Base-by-base conservation (phyloP, 768 basidiomycete species). In the Mycena galericulata region DNA sequence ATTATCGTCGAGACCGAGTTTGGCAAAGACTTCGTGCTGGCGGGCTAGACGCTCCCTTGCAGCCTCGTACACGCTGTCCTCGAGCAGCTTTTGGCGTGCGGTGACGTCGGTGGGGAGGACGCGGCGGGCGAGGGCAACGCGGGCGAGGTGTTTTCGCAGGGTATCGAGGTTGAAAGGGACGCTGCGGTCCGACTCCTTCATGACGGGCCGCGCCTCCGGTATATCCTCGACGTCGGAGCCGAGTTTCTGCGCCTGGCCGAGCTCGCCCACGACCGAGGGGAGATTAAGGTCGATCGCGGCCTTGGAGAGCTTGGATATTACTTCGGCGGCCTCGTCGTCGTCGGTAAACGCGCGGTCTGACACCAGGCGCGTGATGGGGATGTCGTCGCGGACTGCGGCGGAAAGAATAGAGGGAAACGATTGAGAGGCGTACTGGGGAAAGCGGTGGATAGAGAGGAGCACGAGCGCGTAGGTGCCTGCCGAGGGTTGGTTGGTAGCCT, bases 51-150 rank as follows among this genome's bases (percentile, higher is more conserved):
- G 89, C 72, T 90, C 87, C 3, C 88, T 84, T 0, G 95, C 95
- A 38, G 94, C 90, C 27, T 95, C 93, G 77, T 94, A 95, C 5
- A 92, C 94, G 3, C 94, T 93, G 47, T 91, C 88, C 78, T 97
- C 96, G 5, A 97, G 86, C 9, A 94, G 83, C 69, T 90, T 90
- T 77, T 97, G 95, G 2, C 95, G 92, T 1, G 88, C 83, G 18
- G 86, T 80, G n/a, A 90, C 77, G 71, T 95, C 92, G 62, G 90
- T 87, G 0, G 88, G 83, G 47, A 93, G 83, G 8, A 92, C 82
- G 3, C 86, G 84, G 38, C 90, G 88, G 2, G 91, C 88, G 59
- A 91, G 84, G 9, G 83, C 79, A n/a, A 92, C 84, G 66, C 88
- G 80, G 3, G 87, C 81, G 22, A 97, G 86, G 74, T 92, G 90